Evolutionary conservation across 2,329 filamentous ascomycete genomes (phyloP).

Genomic region (Trichoderma sp.): DNA sequence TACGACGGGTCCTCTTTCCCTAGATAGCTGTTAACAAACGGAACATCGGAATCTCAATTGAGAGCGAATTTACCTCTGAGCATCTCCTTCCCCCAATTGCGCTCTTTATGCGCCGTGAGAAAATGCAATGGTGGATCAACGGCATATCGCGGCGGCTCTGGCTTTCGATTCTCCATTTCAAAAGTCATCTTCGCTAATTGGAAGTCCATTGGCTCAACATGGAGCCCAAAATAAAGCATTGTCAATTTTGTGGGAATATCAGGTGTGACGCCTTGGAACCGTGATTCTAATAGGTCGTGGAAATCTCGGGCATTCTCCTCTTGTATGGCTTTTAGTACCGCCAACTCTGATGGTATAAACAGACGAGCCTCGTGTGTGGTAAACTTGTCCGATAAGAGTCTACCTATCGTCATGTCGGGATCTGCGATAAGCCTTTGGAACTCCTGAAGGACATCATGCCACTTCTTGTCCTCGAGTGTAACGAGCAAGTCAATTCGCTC

Average conservation of each 20-base stretch:
- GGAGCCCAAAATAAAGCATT: slow-evolving; percentile 47
- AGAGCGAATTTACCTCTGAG: slow-evolving; percentile 23
- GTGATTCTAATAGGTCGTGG: slow-evolving; percentile 28
- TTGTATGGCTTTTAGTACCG: slow-evolving; percentile 34
- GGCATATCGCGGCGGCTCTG: slow-evolving; percentile 21
- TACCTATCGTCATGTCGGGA: slow-evolving; percentile 26
- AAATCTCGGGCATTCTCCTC: slow-evolving; percentile 32
- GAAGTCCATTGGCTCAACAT: slow-evolving; percentile 38
- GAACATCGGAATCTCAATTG: too few relatives aligned
- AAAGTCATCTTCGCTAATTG: slow-evolving; percentile 27
- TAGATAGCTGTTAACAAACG: neutral
- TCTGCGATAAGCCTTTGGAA: slow-evolving; percentile 31
- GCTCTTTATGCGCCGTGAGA: slow-evolving; percentile 30
- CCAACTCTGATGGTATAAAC: slow-evolving; percentile 30
- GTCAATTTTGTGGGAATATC: slow-evolving; percentile 42
- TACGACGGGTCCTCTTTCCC: neutral
- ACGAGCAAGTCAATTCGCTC: slow-evolving; percentile 27
- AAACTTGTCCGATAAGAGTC: slow-evolving; percentile 36
- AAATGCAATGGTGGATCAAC: slow-evolving; percentile 33
- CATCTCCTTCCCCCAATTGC: slow-evolving; percentile 31
- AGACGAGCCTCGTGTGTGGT: slow-evolving; percentile 34
- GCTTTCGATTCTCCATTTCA: slow-evolving; percentile 22
- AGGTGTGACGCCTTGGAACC: slow-evolving; percentile 30
- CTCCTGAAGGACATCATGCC: slow-evolving; percentile 28
- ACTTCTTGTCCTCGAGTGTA: slow-evolving; percentile 25